Conservation (phyloP, 2,329 filamentous ascomycete species). For the Pezizomycotina sp. region DNA sequence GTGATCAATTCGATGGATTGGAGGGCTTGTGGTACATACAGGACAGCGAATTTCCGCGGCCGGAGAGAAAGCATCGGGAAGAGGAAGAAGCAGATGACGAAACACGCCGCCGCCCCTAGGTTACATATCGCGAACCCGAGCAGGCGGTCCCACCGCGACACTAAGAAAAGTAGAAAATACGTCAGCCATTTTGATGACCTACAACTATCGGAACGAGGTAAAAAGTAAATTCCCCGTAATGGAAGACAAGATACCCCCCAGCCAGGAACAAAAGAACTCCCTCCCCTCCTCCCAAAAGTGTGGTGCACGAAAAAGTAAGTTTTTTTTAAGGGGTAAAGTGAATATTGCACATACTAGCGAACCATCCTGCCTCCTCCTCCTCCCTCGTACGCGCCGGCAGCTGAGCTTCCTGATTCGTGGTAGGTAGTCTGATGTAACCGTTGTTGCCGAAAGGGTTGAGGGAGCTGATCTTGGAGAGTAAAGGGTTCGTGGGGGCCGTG, state of each 20-base stretch:
- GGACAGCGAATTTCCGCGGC: constrained; percentile 85
- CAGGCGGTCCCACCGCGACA: constrained; percentile 92
- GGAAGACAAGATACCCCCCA: too few relatives aligned
- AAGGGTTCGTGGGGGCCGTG: constrained; percentile 49
- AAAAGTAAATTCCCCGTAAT: too few relatives aligned
- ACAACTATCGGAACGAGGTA: too few relatives aligned
- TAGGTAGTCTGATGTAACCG: constrained; percentile 82
- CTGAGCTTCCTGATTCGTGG: constrained; percentile 55
- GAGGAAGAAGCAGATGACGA: constrained; percentile 79
- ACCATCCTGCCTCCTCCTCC: constrained; percentile 91
- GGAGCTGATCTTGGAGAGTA: constrained; percentile 66
- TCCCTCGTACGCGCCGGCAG: constrained; percentile 67
- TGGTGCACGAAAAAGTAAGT: constrained; percentile 32
- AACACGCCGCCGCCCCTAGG: constrained; percentile 73
- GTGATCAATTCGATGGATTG: neutral
- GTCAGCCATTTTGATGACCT: constrained; percentile 23
- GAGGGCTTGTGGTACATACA: constrained; percentile 50
- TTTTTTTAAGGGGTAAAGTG: constrained; percentile 1
- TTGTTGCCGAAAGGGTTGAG: constrained; percentile 74
- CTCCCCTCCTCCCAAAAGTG: too few relatives aligned
- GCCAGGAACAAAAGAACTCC: too few relatives aligned
- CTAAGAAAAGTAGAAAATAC: constrained; percentile 36
- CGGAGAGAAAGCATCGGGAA: constrained; percentile 66
- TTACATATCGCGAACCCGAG: constrained; percentile 87
- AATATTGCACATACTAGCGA: constrained; percentile 60